Base-by-base conservation (phyloP, 1,139 yeast species). In the Blastobotrys ciferrii region DNA sequence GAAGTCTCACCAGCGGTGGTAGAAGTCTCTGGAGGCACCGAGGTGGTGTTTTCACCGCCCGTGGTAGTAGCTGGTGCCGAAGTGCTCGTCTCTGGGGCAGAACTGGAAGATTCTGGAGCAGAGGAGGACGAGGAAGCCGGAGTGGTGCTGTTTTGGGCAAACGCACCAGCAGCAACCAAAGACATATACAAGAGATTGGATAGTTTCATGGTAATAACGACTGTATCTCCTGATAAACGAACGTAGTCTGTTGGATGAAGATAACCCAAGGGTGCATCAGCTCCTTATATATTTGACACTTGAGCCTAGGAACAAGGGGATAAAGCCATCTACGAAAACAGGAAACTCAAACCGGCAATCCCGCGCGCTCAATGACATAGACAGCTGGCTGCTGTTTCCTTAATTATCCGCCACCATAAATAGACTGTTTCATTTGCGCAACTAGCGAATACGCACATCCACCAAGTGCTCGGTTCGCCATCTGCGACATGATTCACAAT, bases 131-230 rank as follows among this genome's bases (percentile, higher is more conserved):
- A 18, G 14, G 25, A 17, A 23, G 28, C 28, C 28, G 28, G 28
- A 9, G 28, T 23, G 28, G 28, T 23, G 28, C 28, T 23, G 28
- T 23, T 23, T n/a, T 36, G 40, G 28, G 40, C 40, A 13, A 18
- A 12, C 3, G 14, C 28, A 4, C 40, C 40, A 12, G 40, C 40
- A 9, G 40, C 40, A 12, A 19, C 25, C 12, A 19, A 4, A 18
- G 40, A 19, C 7, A 23, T 14, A 36, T 36, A 36, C 5, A 36
- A 36, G 25, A 18, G 19, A 23, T 36, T 19, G 18, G 40, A 18
- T 19, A 36, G 18, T n/a, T 36, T 36, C 40, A 36, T 36, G 38
- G 15, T 33, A 23, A 23, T 6, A 23, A 23, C 28, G 28, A 23
- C 28, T 23, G 28, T 23, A n/a, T n/a, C n/a, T 9, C 28, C 28